Evolutionary conservation across 2,329 filamentous ascomycete species (phyloP).

Genomic region (Arthrobotrys musiformis): DNA sequence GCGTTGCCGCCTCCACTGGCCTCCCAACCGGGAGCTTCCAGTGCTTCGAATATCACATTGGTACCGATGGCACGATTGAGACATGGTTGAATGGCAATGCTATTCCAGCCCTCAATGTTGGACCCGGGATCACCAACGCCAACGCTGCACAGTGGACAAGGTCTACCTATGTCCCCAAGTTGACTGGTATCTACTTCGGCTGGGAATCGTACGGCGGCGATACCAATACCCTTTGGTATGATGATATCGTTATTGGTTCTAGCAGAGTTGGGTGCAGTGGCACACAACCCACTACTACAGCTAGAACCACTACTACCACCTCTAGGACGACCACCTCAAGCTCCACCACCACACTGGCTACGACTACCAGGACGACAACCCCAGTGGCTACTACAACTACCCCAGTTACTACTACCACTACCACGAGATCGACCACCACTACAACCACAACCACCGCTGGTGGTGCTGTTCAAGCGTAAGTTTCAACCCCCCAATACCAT

Average conservation of each 20-base stretch:
- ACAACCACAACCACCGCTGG: conserved; percentile 9
- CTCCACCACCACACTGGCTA: neutral
- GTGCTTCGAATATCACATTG: conserved; percentile 73
- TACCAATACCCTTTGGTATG: conserved; percentile 73
- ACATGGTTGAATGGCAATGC: conserved; percentile 70
- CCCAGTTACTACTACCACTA: neutral
- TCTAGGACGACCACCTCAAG: neutral
- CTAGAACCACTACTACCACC: conserved; percentile 20
- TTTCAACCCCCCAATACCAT: too few relatives aligned
- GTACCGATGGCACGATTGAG: conserved; percentile 70
- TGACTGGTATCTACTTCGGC: conserved; percentile 71
- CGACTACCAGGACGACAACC: neutral
- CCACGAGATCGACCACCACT: neutral
- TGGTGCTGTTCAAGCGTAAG: conserved; percentile 26
- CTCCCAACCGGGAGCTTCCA: conserved; percentile 68
- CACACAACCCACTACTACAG: conserved; percentile 13
- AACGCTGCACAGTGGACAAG: conserved; percentile 69
- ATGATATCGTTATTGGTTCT: conserved; percentile 68
- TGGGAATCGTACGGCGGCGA: conserved; percentile 73
- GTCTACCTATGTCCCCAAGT: conserved; percentile 66
- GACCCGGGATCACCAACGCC: conserved; percentile 65
- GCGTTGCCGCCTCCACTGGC: conserved; percentile 68
- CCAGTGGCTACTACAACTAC: conserved; percentile 1
- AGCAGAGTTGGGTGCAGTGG: conserved; percentile 66
- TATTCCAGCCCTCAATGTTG: conserved; percentile 68